These are phyloP conservation scores for Fusarium abutilonis DNA, from an alignment of 2,329 filamentous ascomycete genomes.

Conservation along the genomic window DNA sequence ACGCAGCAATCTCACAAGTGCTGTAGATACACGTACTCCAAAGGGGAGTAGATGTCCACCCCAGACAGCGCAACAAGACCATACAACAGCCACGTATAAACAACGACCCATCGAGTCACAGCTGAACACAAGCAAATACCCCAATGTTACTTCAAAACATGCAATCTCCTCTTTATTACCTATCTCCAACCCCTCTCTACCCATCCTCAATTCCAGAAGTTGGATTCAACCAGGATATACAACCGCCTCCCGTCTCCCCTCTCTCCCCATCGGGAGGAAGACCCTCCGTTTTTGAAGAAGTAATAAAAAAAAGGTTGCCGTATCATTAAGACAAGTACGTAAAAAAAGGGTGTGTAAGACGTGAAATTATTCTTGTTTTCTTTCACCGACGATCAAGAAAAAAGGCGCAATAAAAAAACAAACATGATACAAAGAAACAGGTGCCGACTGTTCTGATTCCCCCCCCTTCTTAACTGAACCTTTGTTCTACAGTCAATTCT, in stretches of 20 bases:
- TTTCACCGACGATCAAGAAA: conserved; percentile 4
- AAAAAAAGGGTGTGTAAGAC: conserved; percentile 2
- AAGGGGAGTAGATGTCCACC: too few species aligned
- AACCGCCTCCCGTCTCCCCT: too few species aligned
- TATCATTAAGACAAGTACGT: conserved; percentile 37
- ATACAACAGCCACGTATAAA: too few species aligned
- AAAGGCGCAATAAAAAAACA: conserved; percentile 10
- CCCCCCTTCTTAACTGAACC: background rate
- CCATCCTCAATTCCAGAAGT: background rate
- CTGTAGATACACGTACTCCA: too few species aligned
- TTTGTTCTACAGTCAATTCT: background rate
- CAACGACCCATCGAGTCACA: too few species aligned
- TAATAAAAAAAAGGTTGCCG: conserved; percentile 34
- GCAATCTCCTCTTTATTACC: too few species aligned
- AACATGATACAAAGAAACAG: background rate
- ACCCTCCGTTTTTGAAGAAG: conserved; percentile 13
- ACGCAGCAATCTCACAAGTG: too few species aligned
- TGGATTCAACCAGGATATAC: too few species aligned
- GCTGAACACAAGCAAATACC: too few species aligned
- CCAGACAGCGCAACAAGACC: too few species aligned
- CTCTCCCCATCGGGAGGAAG: too few species aligned
- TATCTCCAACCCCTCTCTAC: background rate
- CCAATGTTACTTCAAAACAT: too few species aligned
- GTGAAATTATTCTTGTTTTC: background rate
- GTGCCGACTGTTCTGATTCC: background rate